These are phyloP conservation scores for Arxiozyma slooffiae DNA, from an alignment of 1,139 yeast species.

Conservation along the genomic window DNA sequence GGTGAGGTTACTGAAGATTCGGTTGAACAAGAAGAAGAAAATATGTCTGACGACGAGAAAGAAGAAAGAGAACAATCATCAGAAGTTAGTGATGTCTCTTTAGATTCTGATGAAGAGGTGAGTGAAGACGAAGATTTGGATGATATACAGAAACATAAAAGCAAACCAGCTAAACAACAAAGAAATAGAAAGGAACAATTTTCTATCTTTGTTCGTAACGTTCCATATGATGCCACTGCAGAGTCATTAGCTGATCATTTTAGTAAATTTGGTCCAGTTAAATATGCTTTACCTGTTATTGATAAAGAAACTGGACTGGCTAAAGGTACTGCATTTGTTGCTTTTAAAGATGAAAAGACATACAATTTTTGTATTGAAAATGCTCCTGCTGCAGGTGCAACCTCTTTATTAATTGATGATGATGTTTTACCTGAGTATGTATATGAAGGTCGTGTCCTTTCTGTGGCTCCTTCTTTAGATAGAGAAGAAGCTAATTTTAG, in stretches of 20 bases:
- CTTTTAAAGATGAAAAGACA: constrained; percentile 55
- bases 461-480: constrained; percentile 76
- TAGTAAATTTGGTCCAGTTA: constrained; percentile 71
- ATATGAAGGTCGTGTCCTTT: constrained; percentile 82
- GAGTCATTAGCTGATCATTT: constrained; percentile 74
- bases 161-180: constrained; percentile 33
- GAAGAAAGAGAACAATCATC: constrained; percentile 22
- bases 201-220: constrained; percentile 76
- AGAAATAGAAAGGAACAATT: constrained; percentile 57
- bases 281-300: constrained; percentile 86
- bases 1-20: constrained; percentile 31
- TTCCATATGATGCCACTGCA: constrained; percentile 88
- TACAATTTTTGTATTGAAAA: constrained; percentile 58
- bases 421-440: constrained; percentile 85
- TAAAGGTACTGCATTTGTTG: constrained; percentile 92
- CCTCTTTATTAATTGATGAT: constrained; percentile 80
- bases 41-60: constrained; percentile 31
- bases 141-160: constrained; percentile 30
- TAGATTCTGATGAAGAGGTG: constrained; percentile 24
- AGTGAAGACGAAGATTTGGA: constrained; percentile 28
- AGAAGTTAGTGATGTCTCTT: constrained; percentile 23
- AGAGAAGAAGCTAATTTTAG: constrained; percentile 73
- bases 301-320: constrained; percentile 82
- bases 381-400: constrained; percentile 70
- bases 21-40: constrained; percentile 33